Evolutionary conservation across 768 basidiomycete genomes (phyloP).

Genomic region (Amanita molliuscula): DNA sequence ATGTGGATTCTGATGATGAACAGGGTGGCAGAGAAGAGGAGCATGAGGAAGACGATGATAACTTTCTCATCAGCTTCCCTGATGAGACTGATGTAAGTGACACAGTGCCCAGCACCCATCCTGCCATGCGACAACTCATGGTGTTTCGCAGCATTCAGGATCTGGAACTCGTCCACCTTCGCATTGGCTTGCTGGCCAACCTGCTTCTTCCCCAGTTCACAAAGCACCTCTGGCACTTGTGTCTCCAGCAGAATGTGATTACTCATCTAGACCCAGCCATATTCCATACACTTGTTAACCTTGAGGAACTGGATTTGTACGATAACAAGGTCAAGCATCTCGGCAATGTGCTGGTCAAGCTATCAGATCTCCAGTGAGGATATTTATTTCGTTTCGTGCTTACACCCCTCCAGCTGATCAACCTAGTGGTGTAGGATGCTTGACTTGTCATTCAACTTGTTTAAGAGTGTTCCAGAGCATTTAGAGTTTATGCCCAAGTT

Average conservation of each 20-base stretch:
- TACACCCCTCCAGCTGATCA: background rate
- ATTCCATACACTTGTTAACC: slow-evolving; percentile 49
- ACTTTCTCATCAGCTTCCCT: slow-evolving; percentile 70
- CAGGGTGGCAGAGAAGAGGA: slow-evolving; percentile 39
- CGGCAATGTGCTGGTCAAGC: slow-evolving; percentile 51
- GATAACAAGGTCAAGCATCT: slow-evolving; percentile 86
- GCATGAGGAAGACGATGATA: slow-evolving; percentile 40
- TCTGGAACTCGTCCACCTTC: slow-evolving; percentile 75
- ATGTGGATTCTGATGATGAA: slow-evolving; percentile 29
- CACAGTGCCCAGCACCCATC: background rate
- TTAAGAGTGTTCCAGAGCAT: slow-evolving; percentile 59
- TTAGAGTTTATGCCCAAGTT: slow-evolving; percentile 51
- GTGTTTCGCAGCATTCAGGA: slow-evolving; percentile 41
- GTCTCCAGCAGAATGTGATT: slow-evolving; percentile 82
- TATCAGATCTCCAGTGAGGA: slow-evolving; percentile 46
- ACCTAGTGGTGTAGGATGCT: slow-evolving; percentile 41
- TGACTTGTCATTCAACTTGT: slow-evolving; percentile 92
- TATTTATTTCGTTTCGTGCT: background rate
- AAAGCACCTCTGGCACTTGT: slow-evolving; percentile 56
- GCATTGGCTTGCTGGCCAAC: slow-evolving; percentile 55
- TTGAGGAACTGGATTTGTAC: slow-evolving; percentile 92
- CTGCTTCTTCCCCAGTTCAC: slow-evolving; percentile 73
- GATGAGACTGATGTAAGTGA: slow-evolving; percentile 70
- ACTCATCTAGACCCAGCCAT: slow-evolving; percentile 60
- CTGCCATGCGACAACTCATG: too few relatives aligned